A percentile compares a stretch with the other conserved stretches of the same genome.
Conservation (phyloP, 176 grass and related monocot species). For the Hyparrhenia diplandra region DNA sequence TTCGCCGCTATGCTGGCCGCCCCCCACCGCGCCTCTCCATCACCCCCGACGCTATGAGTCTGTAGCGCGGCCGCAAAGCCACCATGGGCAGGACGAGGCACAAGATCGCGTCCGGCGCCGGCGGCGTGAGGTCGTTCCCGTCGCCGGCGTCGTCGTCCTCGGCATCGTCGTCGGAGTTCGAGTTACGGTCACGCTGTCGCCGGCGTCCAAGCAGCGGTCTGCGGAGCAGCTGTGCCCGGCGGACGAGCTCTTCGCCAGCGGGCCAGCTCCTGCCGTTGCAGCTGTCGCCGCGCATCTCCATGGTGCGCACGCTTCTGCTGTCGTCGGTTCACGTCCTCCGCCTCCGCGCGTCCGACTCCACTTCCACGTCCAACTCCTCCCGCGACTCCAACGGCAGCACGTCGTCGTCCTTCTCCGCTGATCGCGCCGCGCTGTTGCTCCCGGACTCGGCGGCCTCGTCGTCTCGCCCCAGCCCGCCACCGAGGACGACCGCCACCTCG, state of each 20-base stretch:
- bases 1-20: constrained; percentile 6
- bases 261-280: constrained; percentile 97
- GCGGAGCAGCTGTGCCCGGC: constrained; percentile 76
- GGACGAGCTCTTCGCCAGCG: constrained; percentile 96
- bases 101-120: constrained; percentile 23
- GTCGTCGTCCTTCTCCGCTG: constrained; percentile 64
- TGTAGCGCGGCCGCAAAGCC: background rate
- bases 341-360: constrained; percentile 71
- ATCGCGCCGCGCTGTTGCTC: constrained; percentile 48
- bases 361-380: constrained; percentile 61
- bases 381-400: constrained; percentile 75
- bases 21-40: background rate
- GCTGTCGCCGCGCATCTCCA: constrained; percentile 86
- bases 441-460: constrained; percentile 65
- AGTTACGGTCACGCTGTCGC: constrained; percentile 89
- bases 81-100: constrained; percentile 37
- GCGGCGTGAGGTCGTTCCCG: constrained; percentile 53
- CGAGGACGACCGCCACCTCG: constrained; percentile 64
- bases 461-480: constrained; percentile 84
- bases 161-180: constrained; percentile 90
- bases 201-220: constrained; percentile 64
- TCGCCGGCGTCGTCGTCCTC: constrained; percentile 80
- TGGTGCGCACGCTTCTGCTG: constrained; percentile 93
- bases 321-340: constrained; percentile 68
- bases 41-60: constrained; percentile 20